These are phyloP conservation scores for Noccaea bulbosa DNA, from an alignment of 345 rosid genomes.

Conservation along the genomic window DNA sequence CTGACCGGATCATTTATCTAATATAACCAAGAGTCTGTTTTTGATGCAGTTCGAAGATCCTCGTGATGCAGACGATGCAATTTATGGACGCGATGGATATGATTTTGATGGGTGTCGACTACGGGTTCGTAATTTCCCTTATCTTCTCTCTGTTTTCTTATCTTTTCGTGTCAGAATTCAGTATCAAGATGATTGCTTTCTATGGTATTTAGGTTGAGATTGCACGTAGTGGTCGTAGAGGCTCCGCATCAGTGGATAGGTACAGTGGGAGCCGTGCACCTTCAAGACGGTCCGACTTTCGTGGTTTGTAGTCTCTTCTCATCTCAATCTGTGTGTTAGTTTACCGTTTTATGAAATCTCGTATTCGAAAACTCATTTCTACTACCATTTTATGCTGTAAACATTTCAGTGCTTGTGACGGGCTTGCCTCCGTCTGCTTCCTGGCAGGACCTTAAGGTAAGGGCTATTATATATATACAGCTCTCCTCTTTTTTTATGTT, in stretches of 20 bases:
- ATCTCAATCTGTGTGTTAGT: background rate
- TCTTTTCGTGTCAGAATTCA: background rate
- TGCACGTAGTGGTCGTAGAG: conserved; percentile 86
- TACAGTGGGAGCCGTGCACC: conserved; percentile 73
- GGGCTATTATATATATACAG: background rate
- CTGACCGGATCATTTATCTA: background rate
- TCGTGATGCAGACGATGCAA: conserved; percentile 97
- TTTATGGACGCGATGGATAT: conserved; percentile 88
- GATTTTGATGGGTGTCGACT: conserved; percentile 80
- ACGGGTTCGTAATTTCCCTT: conserved; percentile 57
- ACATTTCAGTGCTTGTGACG: conserved; percentile 73
- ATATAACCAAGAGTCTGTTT: background rate
- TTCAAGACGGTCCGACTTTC: conserved; percentile 84
- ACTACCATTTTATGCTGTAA: background rate
- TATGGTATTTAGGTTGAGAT: conserved; percentile 72
- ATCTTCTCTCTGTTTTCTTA: background rate
- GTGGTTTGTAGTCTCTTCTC: conserved; percentile 56
- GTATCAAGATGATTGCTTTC: background rate
- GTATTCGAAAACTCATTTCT: conserved; percentile 13
- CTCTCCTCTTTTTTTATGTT: background rate
- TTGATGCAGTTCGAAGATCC: conserved; percentile 78
- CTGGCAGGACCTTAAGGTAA: conserved; percentile 99
- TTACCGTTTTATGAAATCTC: background rate
- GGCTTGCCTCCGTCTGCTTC: conserved; percentile 98
- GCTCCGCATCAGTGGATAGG: conserved; percentile 74